A percentile compares a stretch with the other conserved stretches of the same genome.
Evolutionary conservation across 1,284 basidiomycete genomes (phyloP).

Genomic region (Malassezia vespertilionis): DNA sequence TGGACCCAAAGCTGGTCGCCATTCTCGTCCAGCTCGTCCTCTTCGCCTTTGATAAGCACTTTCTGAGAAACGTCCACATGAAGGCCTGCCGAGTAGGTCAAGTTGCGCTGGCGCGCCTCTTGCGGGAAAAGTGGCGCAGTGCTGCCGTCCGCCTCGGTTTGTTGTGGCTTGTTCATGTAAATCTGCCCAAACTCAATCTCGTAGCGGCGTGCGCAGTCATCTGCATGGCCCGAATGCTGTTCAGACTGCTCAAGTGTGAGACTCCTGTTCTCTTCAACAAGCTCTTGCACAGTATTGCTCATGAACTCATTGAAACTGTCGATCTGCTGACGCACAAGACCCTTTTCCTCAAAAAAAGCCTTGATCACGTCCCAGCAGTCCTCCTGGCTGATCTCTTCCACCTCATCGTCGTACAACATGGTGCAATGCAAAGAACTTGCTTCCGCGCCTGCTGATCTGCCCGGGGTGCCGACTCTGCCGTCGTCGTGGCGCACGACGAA

Average conservation of each 20-base stretch:
- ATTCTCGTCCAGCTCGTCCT: constrained; percentile 56
- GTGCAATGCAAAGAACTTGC: not conserved
- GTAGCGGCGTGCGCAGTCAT: constrained; percentile 64
- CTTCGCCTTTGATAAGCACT: constrained; percentile 63
- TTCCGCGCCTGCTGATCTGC: too few relatives aligned
- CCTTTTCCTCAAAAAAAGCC: constrained; percentile 92
- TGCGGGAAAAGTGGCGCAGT: constrained; percentile 92
- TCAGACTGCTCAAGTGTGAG: constrained; percentile 91
- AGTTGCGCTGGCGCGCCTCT: constrained; percentile 83
- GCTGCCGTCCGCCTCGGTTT: constrained; percentile 89
- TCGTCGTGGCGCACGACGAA: constrained; percentile 1
- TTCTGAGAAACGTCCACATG: constrained; percentile 93
- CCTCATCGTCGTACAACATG: constrained; percentile 26
- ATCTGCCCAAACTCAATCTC: constrained; percentile 97
- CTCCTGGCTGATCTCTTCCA: constrained; percentile 43
- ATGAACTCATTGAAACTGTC: constrained; percentile 99
- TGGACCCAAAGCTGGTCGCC: constrained; percentile 74
- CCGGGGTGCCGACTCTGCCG: not conserved
- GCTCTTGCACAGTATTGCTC: constrained; percentile 98
- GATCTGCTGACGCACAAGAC: constrained; percentile 91
- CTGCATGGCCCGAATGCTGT: constrained; percentile 64
- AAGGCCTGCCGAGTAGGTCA: constrained; percentile 89
- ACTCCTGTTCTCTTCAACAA: constrained; percentile 88
- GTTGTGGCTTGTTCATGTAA: constrained; percentile 83
- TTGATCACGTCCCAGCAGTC: constrained; percentile 56